phyloP scores from a whole-genome alignment of 768 basidiomycete genomes.

The Boletus rufocinnamomeus region DNA sequence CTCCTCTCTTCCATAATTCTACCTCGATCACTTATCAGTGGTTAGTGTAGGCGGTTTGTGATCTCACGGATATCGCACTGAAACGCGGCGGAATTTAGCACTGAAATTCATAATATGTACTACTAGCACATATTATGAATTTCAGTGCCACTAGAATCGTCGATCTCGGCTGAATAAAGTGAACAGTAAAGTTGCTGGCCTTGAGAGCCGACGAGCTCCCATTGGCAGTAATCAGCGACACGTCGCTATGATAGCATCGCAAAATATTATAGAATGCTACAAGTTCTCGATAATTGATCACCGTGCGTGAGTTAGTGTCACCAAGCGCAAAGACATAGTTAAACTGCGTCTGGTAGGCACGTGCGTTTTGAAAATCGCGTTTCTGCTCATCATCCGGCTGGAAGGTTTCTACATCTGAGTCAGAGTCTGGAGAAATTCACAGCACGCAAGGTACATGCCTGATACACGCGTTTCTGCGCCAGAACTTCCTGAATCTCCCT shows the following conservation, averaged over 20 bases:
- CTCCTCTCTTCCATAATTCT: conserved; percentile 88
- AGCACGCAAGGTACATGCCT: background rate
- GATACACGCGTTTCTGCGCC: background rate
- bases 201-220: background rate
- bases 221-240: fast-evolving
- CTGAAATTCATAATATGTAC: too few relatives aligned
- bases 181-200: conserved; percentile 6
- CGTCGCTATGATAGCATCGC: background rate
- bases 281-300: background rate
- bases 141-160: background rate
- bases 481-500: too few relatives aligned
- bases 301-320: fast-evolving
- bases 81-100: too few relatives aligned
- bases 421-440: too few relatives aligned
- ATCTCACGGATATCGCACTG: too few relatives aligned
- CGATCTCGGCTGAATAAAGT: conserved; percentile 4
- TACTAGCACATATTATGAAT: too few relatives aligned
- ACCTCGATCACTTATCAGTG: conserved; percentile 37
- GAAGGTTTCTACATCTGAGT: background rate
- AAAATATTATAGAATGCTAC: background rate
- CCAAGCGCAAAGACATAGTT: background rate
- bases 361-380: background rate
- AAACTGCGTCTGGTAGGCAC: background rate
- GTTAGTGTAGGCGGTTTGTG: too few relatives aligned
- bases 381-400: background rate